Evolutionary conservation across 2,329 filamentous ascomycete genomes (phyloP).

Genomic region (Penicillium sp.): DNA sequence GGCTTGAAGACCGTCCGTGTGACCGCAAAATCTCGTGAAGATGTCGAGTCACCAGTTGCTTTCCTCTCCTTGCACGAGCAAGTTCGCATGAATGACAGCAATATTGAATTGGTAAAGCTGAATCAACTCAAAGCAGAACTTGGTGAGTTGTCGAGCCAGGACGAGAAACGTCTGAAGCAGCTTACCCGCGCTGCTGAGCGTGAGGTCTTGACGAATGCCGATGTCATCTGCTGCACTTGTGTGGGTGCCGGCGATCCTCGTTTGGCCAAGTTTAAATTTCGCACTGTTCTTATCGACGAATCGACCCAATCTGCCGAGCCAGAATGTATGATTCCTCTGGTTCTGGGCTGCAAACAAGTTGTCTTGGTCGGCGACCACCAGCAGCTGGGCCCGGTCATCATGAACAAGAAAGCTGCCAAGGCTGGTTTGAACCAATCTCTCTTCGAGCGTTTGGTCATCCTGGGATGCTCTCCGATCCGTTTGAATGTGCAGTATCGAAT

Average conservation of each 20-base stretch:
- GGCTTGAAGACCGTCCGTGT: constrained; percentile 94
- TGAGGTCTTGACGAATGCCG: constrained; percentile 89
- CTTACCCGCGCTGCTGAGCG: constrained; percentile 88
- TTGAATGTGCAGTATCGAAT: constrained; percentile 98
- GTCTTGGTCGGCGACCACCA: constrained; percentile 98
- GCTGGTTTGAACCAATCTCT: constrained; percentile 96
- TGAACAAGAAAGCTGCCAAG: constrained; percentile 99
- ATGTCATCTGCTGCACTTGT: constrained; percentile 98
- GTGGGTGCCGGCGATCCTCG: constrained; percentile 95
- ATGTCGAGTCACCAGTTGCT: constrained; percentile 96
- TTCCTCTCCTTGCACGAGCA: constrained; percentile 95
- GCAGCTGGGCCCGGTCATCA: constrained; percentile 95
- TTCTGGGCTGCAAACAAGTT: constrained; percentile 96
- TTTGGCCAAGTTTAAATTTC: constrained; percentile 94
- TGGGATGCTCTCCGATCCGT: constrained; percentile 84
- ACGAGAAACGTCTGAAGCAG: constrained; percentile 98
- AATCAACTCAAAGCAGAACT: constrained; percentile 87
- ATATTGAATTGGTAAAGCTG: constrained; percentile 85
- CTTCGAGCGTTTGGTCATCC: constrained; percentile 89
- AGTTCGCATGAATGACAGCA: constrained; percentile 94
- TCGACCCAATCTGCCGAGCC: constrained; percentile 97
- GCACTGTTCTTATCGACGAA: constrained; percentile 95
- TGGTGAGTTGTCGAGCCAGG: constrained; percentile 86
- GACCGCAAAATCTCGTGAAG: constrained; percentile 97
- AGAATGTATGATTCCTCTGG: constrained; percentile 97